Conservation (phyloP, 257 asterid genomes). For the Nicotiana benthamiana region DNA sequence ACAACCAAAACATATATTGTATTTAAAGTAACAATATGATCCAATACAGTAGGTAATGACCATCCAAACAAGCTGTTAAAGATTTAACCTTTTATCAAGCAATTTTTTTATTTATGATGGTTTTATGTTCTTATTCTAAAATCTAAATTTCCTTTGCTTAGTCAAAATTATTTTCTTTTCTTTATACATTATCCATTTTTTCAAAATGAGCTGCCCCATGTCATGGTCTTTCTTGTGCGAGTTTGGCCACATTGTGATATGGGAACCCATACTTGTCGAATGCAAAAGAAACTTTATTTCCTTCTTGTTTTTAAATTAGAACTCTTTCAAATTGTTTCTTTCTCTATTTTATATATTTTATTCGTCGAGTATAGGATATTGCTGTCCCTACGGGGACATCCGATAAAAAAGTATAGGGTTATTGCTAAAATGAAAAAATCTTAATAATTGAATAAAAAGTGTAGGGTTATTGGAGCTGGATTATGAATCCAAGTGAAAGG, state of each 20-base stretch:
- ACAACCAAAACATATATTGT: too few relatives aligned
- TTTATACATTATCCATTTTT: not conserved
- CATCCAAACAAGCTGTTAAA: too few relatives aligned
- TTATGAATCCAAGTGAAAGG: too few relatives aligned
- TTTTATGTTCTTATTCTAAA: not conserved
- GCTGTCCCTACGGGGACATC: too few relatives aligned
- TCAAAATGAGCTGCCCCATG: not conserved
- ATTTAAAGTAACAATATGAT: too few relatives aligned
- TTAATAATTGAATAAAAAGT: too few relatives aligned
- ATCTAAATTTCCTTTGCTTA: not conserved
- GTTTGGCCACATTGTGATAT: not conserved
- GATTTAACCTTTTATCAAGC: too few relatives aligned
- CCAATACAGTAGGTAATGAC: too few relatives aligned
- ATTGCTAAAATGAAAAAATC: too few relatives aligned
- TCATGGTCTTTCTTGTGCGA: not conserved
- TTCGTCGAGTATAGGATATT: not conserved
- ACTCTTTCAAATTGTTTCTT: not conserved
- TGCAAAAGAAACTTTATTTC: not conserved
- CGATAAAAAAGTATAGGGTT: too few relatives aligned
- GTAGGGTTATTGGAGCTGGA: too few relatives aligned
- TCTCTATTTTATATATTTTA: not conserved
- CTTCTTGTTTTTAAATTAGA: not conserved
- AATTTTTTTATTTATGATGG: not conserved
- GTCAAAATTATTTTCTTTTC: not conserved
- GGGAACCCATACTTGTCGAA: not conserved